Evolutionary conservation across 2,329 filamentous ascomycete species (phyloP), one percentile per base, ranked within the genome.

Genomic region (Penicillium sp.): DNA sequence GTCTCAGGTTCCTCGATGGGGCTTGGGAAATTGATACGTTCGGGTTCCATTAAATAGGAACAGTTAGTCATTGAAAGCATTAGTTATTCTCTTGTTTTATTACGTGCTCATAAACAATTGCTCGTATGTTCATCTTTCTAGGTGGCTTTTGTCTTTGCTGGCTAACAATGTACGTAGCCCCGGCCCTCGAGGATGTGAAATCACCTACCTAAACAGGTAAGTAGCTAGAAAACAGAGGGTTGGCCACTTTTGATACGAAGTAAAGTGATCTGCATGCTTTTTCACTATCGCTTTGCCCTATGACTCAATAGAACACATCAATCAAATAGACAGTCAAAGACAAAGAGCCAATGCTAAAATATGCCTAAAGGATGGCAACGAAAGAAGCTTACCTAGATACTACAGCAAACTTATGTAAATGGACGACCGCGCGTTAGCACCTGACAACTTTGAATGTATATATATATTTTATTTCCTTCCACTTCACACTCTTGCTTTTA

Each of bases 1-100:
- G 9, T 48, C 19, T 48, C 38, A 13, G 31, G 23, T 52, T 49
- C 44, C 44, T 33, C 27, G 44, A 59, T 38, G 31, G 48, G 48
- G 17, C 48, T 6, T 43, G 35, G 39, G 45, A 31, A 49, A 43
- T 56, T 52, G 47, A 50, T 36, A 51, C 36, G 43, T 59, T 53
- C 13, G 33, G 7, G 49, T 54, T 45, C 38, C 33, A 41, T 48
- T 41, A 50, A 36, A 45, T 50, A 23, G 51, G 51, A 54, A 51
- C 54, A 53, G 51, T 50, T 57, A 55, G 56, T 61, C 31, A 42
- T 52, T 58, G 48, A 60, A 58, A 48, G 21, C 52, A 54, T 56
- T n/a, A n/a, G n/a, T n/a, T 42, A 6, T 33, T 38, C 15, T 41
- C 21, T 55, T 51, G 39, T 38, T 53, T 31, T 25, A 58, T 23